Conservation (phyloP, 2,329 filamentous ascomycete species). For the Colletotrichum sp. region DNA sequence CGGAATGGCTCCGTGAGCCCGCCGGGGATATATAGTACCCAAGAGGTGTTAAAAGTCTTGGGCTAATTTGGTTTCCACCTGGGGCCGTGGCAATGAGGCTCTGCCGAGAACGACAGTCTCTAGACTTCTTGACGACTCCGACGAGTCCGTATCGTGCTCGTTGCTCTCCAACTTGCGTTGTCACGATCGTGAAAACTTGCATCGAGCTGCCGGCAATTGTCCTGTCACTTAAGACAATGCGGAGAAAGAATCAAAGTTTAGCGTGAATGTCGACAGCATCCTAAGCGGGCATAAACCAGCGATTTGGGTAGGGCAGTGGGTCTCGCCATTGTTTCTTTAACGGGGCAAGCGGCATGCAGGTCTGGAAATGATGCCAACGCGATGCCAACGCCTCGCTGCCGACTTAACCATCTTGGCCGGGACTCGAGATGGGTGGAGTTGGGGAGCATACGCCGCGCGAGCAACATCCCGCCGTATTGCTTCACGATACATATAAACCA, state of each 20-base stretch:
- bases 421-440: not conserved
- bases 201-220: not conserved
- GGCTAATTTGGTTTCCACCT: not conserved
- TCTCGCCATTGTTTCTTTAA: not conserved
- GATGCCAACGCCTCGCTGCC: constrained; percentile 4
- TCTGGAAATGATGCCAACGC: constrained; percentile 1
- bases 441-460: not conserved
- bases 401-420: constrained; percentile 7
- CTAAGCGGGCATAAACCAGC: not conserved
- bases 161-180: not conserved
- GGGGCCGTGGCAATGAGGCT: not conserved
- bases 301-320: not conserved
- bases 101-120: not conserved
- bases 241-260: not conserved
- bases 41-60: constrained; percentile 1
- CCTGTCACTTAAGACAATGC: not conserved
- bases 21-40: not conserved
- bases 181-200: not conserved
- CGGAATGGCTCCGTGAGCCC: not conserved
- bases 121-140: not conserved
- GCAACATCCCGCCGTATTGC: not conserved
- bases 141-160: not conserved
- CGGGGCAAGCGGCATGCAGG: not conserved
- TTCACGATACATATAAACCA: not conserved
- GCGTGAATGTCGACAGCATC: not conserved